phyloP scores from a whole-genome alignment of 306 rosid species.

The Rosa lucieae region DNA sequence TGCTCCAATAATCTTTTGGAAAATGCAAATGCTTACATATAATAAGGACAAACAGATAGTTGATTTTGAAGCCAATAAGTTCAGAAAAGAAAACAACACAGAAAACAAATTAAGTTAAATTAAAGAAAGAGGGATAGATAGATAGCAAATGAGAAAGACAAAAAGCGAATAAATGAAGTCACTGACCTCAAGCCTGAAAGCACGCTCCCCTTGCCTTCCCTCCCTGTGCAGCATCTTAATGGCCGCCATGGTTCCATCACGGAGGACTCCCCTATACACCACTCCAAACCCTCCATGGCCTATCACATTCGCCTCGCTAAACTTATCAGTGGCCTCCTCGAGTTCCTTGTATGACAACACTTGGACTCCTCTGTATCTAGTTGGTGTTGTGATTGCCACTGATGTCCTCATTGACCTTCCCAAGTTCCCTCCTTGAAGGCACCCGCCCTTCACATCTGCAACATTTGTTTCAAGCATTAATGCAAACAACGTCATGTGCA shows the following conservation, averaged over 20 bases:
- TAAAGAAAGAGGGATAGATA: conserved; percentile 20
- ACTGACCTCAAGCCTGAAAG: conserved; percentile 88
- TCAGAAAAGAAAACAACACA: neutral
- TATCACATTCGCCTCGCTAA: conserved; percentile 63
- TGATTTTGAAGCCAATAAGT: neutral
- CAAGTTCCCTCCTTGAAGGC: conserved; percentile 66
- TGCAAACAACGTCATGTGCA: neutral
- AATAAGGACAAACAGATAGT: conserved; percentile 16
- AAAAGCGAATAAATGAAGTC: conserved; percentile 48
- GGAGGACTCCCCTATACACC: conserved; percentile 70
- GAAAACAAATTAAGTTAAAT: neutral
- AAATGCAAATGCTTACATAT: neutral
- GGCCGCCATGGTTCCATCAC: conserved; percentile 81
- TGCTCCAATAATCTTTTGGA: conserved; percentile 13
- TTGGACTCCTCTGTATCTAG: conserved; percentile 67
- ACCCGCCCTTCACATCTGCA: conserved; percentile 80
- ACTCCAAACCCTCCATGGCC: conserved; percentile 65
- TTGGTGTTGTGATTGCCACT: conserved; percentile 16
- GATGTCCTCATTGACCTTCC: conserved; percentile 33
- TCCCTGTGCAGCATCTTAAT: conserved; percentile 63
- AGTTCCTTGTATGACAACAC: conserved; percentile 85
- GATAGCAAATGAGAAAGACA: conserved; percentile 29
- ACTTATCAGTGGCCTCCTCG: conserved; percentile 66
- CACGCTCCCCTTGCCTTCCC: conserved; percentile 94
- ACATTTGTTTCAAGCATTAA: neutral